Base-by-base conservation (phyloP, 257 asterid genomes). In the Lycium ferocissimum region DNA sequence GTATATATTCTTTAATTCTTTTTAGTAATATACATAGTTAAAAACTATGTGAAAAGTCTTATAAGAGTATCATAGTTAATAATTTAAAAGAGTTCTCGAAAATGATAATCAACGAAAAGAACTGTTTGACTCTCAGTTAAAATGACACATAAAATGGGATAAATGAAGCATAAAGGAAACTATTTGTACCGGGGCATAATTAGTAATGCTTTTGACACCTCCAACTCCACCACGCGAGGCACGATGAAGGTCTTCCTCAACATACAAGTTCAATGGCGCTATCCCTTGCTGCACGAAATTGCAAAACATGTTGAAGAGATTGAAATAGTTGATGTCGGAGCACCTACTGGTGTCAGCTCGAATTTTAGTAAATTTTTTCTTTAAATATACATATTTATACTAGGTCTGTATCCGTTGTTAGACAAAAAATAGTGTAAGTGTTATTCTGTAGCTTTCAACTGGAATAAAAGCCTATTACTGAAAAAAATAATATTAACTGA, bases 121-220 rank as follows among this genome's bases (percentile, higher is more conserved):
- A 0, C 5, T 13, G 4, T 43, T 9, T 71, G 37, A 71, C 33
- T 17, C n/a, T n/a, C 8, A 0, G 9, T 15, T 15, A 38, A 17
- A 70, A 10, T 38, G 3, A 38, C 33, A 9, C 54, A 17, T 3
- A 70, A 38, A 40, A 40, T 38, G 7, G 0, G 12, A 40, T 5
- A 14, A 11, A 37, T 35, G 76, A 7, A 70, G 4, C n/a, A n/a
- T n/a, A n/a, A n/a, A n/a, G n/a, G n/a, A n/a, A 71, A 40, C 11
- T 9, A 18, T 57, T 79, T 90, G n/a, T n/a, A 95, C 97, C 87
- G 97, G 97, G 49, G 94, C 95, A 83, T 95, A 95, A 83, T 95
- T 93, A 37, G 95, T 91, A 13, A 95, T 92, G 92, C 95, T 95
- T 87, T 95, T 95, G 80, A 93, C 91, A 56, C 95, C 98, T 62